Evolutionary conservation across 2,329 filamentous ascomycete genomes (phyloP).

Genomic region (Pleoardoris graminearum): DNA sequence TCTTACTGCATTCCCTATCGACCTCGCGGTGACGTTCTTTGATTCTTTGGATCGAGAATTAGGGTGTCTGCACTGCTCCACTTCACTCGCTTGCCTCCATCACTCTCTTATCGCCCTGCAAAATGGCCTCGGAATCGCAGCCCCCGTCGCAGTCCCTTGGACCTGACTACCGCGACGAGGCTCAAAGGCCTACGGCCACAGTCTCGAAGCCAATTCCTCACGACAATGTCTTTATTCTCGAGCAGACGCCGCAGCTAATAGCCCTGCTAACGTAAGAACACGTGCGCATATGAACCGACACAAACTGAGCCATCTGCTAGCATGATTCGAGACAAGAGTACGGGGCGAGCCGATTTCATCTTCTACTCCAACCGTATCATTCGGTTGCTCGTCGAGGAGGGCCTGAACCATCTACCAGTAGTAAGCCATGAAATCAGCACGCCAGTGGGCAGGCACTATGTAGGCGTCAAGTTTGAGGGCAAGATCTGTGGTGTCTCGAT

Average conservation of each 20-base stretch:
- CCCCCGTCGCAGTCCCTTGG: conserved; percentile 67
- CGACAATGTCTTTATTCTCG: conserved; percentile 85
- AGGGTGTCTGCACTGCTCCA: neutral
- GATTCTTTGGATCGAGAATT: neutral
- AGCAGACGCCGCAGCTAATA: conserved; percentile 95
- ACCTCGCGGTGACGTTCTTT: neutral
- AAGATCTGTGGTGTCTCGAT: conserved; percentile 99
- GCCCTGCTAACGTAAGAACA: conserved; percentile 88
- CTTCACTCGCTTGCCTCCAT: neutral
- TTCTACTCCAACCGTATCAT: conserved; percentile 99
- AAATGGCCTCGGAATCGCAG: conserved; percentile 34
- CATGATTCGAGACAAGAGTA: conserved; percentile 92
- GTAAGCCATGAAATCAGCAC: conserved; percentile 88
- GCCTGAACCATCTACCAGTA: conserved; percentile 92
- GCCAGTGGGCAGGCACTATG: conserved; percentile 84
- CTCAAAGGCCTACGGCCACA: conserved; percentile 82
- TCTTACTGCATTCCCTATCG: neutral
- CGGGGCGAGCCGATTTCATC: conserved; percentile 92
- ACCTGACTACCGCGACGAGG: conserved; percentile 74
- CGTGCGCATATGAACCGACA: neutral
- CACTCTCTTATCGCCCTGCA: conserved; percentile 11
- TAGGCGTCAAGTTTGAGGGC: conserved; percentile 91
- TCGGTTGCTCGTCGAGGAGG: conserved; percentile 92
- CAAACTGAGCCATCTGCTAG: conserved; percentile 52
- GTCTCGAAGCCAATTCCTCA: conserved; percentile 81